Conservation (phyloP, 441 rosid genomes). For the Adansonia madagascariensis region DNA sequence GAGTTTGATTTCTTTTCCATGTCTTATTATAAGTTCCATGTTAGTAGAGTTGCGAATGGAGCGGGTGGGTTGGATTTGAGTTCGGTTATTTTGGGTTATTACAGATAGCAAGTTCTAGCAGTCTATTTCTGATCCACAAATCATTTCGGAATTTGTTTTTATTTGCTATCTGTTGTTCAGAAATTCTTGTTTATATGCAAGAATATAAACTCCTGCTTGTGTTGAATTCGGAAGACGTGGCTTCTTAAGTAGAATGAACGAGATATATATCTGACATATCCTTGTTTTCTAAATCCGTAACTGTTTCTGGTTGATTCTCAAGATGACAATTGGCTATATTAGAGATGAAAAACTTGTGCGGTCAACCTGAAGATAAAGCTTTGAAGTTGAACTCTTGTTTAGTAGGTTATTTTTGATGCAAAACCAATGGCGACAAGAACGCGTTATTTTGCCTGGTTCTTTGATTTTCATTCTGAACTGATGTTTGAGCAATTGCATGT, state of each 20-base stretch:
- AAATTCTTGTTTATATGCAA: constrained; percentile 3
- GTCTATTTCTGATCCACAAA: background rate
- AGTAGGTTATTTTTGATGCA: background rate
- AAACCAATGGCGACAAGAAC: background rate
- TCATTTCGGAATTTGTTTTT: background rate
- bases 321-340: background rate
- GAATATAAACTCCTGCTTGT: background rate
- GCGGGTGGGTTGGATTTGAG: background rate
- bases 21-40: background rate
- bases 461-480: background rate
- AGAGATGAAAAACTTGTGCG: background rate
- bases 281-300: background rate
- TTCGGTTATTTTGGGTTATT: background rate
- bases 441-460: background rate
- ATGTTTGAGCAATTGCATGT: background rate
- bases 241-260: background rate
- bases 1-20: background rate
- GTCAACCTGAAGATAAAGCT: background rate
- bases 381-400: background rate
- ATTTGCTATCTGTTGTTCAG: background rate
- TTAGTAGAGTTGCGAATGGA: background rate
- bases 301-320: background rate
- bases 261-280: background rate
- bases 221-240: background rate
- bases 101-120: background rate